Evolutionary conservation across 495 filamentous ascomycete species (phyloP), one percentile per base, ranked within the genome.

Genomic region (Articulospora tetracladia): DNA sequence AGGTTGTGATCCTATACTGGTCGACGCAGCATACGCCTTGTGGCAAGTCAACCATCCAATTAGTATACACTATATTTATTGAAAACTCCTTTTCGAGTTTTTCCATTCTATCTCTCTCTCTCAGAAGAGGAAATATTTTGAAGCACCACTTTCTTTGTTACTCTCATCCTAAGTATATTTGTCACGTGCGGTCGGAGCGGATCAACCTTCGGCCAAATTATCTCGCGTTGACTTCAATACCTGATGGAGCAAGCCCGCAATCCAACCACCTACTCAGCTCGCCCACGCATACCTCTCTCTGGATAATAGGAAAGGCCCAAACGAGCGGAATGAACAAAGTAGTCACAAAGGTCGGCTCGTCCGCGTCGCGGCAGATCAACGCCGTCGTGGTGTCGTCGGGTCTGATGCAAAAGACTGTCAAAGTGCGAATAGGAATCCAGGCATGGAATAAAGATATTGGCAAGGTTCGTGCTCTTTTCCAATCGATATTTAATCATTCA

Each of bases 361-460:
- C 56, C 0, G 60, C 58, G 19, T 25, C 51, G 23, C 49, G 59
- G 55, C 65, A 64, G 27, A 59, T 77, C 36, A 73, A 72, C 49
- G 81, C 79, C 66, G 82, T 89, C 20, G 87, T 91, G 36, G 79
- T 89, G 36, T 86, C 85, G 30, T 80, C 87, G 0, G 87, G 87
- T 19, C 76, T 83, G 51, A 90, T 90, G 86, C 70, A 78, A 60
- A 86, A 84, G 72, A 88, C 86, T 4, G 85, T 89, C 61, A 89
- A 85, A 70, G 88, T 89, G 54, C 79, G 80, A 30, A 74, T 87
- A 10, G 81, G 83, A 20, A 76, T 74, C 11, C 77, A 80, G 61
- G 75, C 77, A 64, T 89, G 85, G 85, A 85, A 88, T 70, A 74
- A 71, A 23, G 71, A 75, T 50, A 73, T 87, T 36, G 70, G 79